phyloP scores from a whole-genome alignment of 306 rosid genomes.

The Leucaena leucocephala region DNA sequence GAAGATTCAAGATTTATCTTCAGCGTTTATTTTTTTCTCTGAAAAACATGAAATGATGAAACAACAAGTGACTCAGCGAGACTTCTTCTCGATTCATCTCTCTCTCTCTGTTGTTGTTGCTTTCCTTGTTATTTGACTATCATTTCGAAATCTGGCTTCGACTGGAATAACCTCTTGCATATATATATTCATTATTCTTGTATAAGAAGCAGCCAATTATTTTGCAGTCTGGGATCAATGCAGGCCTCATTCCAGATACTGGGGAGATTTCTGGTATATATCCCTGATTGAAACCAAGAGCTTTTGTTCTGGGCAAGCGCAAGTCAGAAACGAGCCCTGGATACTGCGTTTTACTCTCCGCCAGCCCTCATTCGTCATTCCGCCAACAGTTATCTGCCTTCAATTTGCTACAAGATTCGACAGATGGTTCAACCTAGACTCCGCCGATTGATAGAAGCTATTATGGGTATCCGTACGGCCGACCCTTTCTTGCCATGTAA shows the following conservation, averaged over 20 bases:
- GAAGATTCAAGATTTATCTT: background rate
- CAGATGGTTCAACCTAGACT: conserved; percentile 48
- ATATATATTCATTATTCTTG: background rate
- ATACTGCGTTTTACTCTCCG: background rate
- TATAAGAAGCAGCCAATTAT: background rate
- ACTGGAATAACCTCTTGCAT: background rate
- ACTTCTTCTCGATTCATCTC: background rate
- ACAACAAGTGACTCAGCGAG: background rate
- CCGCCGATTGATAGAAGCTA: conserved; percentile 60
- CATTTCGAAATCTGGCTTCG: background rate
- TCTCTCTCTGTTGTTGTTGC: too few relatives aligned
- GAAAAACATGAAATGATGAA: background rate
- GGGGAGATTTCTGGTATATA: background rate
- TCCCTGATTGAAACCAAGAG: background rate
- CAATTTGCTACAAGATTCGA: conserved; percentile 26
- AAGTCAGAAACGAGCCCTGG: background rate
- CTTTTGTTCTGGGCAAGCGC: background rate
- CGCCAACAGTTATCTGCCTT: too few relatives aligned
- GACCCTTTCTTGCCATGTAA: background rate
- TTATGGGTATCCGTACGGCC: too few relatives aligned
- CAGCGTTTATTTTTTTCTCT: background rate
- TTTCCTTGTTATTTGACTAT: background rate
- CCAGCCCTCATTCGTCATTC: too few relatives aligned
- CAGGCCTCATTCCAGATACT: background rate
- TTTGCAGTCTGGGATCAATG: background rate